These are phyloP conservation scores for Serpula lacrymans DNA, from an alignment of 768 basidiomycete genomes.

Conservation along the genomic window DNA sequence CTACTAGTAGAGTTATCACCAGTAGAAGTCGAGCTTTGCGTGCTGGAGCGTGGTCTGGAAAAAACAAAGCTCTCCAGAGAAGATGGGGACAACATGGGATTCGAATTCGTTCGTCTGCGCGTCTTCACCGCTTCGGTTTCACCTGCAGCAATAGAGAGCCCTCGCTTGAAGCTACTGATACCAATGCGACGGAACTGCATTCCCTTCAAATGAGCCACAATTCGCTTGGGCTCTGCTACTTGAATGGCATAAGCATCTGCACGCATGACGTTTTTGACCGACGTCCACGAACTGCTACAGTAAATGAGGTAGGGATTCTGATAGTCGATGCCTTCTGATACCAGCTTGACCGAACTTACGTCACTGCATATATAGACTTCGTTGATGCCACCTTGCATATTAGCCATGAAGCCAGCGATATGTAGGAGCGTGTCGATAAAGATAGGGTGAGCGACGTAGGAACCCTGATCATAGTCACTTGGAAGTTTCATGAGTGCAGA, in stretches of 20 bases:
- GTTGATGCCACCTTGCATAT: conserved; percentile 45
- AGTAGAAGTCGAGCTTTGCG: conserved; percentile 7
- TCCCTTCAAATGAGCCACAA: conserved; percentile 56
- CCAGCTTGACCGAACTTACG: conserved; percentile 44
- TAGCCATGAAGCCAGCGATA: conserved; percentile 66
- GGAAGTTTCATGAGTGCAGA: conserved; percentile 48
- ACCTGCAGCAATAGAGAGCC: conserved; percentile 35
- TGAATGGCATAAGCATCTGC: conserved; percentile 52
- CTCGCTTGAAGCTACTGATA: conserved; percentile 45
- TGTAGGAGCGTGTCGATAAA: conserved; percentile 70
- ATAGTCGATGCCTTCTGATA: conserved; percentile 41
- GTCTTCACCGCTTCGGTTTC: conserved; percentile 3
- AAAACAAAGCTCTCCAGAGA: conserved; percentile 27
- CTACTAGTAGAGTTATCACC: conserved; percentile 1
- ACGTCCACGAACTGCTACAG: conserved; percentile 42
- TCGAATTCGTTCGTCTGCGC: conserved; percentile 23
- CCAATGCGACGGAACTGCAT: conserved; percentile 59
- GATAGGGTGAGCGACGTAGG: conserved; percentile 47
- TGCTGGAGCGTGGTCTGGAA: conserved; percentile 24
- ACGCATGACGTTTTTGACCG: conserved; percentile 42
- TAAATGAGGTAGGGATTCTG: conserved; percentile 47
- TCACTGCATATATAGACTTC: conserved; percentile 65
- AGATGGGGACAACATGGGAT: conserved; percentile 20
- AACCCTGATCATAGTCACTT: conserved; percentile 22
- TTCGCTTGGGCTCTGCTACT: conserved; percentile 26